These are phyloP conservation scores for Linanthus parryae DNA, from an alignment of 148 eudicot species.

Conservation along the genomic window DNA sequence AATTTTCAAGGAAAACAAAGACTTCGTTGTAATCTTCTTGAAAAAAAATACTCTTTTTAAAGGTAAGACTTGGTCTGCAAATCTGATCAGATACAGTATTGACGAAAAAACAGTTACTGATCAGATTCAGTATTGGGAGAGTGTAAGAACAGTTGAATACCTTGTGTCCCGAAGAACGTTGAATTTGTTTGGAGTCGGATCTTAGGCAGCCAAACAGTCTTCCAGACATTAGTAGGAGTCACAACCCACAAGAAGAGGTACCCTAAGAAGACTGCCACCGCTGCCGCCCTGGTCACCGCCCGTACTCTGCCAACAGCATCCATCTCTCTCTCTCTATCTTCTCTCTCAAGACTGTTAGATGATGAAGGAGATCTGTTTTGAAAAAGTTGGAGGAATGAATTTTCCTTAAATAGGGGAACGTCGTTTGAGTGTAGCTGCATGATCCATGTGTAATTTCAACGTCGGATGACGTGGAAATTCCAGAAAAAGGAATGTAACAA, in stretches of 20 bases:
- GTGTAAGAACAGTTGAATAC: too few relatives aligned
- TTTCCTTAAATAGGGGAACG: too few relatives aligned
- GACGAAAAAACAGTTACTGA: neutral
- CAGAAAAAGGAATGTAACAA: too few relatives aligned
- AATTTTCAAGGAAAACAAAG: neutral
- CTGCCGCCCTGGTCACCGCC: slow-evolving; percentile 8
- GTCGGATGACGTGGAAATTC: too few relatives aligned
- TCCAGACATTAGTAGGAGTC: slow-evolving; percentile 38
- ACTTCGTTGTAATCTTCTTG: neutral
- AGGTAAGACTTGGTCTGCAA: too few relatives aligned
- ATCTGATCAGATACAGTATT: too few relatives aligned
- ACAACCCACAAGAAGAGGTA: slow-evolving; percentile 42
- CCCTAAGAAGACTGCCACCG: slow-evolving; percentile 30
- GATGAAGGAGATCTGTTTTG: too few relatives aligned
- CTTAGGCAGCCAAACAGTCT: slow-evolving; percentile 28
- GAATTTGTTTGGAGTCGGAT: slow-evolving; percentile 22
- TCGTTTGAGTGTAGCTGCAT: too few relatives aligned
- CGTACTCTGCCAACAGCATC: neutral
- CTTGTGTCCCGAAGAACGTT: slow-evolving; percentile 52
- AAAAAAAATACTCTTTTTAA: neutral
- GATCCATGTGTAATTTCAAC: too few relatives aligned
- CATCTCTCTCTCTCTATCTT: neutral
- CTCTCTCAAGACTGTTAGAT: too few relatives aligned
- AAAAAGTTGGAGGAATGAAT: too few relatives aligned
- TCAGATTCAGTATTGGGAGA: too few relatives aligned